Evolutionary conservation across 139 green algal species (phyloP).

Genomic region (Tetradesmus lagerheimii): DNA sequence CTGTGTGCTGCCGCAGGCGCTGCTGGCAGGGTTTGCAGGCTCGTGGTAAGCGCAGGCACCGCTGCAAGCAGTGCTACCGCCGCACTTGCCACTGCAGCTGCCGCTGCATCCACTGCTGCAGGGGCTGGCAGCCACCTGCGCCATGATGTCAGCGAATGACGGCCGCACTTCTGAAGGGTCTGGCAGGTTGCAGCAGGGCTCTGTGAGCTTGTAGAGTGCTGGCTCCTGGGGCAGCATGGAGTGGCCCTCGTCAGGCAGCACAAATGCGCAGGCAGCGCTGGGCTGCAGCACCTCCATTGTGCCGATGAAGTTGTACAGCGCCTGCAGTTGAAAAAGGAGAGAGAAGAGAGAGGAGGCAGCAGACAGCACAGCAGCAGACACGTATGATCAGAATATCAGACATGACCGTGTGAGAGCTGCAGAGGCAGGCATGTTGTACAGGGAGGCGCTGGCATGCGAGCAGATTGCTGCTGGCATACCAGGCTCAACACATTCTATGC

Average conservation of each 20-base stretch:
- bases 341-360: too few species aligned
- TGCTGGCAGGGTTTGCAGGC: not conserved
- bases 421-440: not conserved
- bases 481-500: too few species aligned
- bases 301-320: conserved; percentile 94
- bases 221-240: conserved; percentile 83
- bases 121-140: not conserved
- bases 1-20: not conserved
- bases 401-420: too few species aligned
- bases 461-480: not conserved
- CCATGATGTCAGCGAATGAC: not conserved
- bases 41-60: not conserved
- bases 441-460: not conserved
- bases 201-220: conserved; percentile 86
- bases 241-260: conserved; percentile 74
- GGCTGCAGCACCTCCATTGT: conserved; percentile 91
- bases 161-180: not conserved
- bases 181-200: conserved; percentile 33
- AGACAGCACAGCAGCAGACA: not conserved
- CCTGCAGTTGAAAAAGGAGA: conserved; percentile 5
- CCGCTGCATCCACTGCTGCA: not conserved
- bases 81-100: not conserved
- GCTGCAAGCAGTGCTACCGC: not conserved
- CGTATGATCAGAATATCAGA: too few species aligned
- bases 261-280: conserved; percentile 34